Percentiles rank a stretch among this genome's conserved stretches.
phyloP scores from a whole-genome alignment of 257 asterid genomes.

The Fraxinus excelsior region DNA sequence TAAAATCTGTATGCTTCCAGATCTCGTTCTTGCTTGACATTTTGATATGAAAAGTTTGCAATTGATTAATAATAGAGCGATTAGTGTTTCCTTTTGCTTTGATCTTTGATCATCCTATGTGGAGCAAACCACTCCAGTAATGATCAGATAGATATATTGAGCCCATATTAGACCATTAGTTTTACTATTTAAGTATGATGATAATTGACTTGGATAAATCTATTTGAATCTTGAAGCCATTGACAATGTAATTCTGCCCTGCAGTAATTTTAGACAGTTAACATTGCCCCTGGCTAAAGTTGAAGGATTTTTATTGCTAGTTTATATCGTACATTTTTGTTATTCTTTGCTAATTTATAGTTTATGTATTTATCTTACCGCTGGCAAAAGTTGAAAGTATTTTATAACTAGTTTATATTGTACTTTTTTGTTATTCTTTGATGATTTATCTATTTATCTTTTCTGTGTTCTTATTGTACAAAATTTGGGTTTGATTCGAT shows the following conservation, averaged over 20 bases:
- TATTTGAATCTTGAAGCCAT: not conserved
- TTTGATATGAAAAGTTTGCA: not conserved
- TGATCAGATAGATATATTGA: not conserved
- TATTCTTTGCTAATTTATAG: not conserved
- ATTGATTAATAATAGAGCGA: conserved; percentile 2
- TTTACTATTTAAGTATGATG: not conserved
- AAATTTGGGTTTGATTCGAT: conserved; percentile 14
- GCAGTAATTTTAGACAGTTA: not conserved
- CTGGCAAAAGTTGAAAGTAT: not conserved
- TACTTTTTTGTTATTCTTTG: not conserved
- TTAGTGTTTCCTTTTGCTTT: conserved; percentile 13
- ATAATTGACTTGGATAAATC: not conserved
- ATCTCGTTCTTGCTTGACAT: not conserved
- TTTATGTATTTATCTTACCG: not conserved
- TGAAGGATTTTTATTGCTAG: not conserved
- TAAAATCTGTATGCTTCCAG: not conserved
- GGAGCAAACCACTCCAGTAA: not conserved
- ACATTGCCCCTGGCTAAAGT: not conserved
- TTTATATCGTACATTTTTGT: not conserved
- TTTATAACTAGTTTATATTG: not conserved
- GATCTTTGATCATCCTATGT: not conserved
- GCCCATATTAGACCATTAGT: not conserved
- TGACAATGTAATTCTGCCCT: not conserved
- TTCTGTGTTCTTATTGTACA: not conserved
- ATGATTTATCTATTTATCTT: not conserved